phyloP scores from a whole-genome alignment of 108 stramenopile species.

The Nitzschia sp. region DNA sequence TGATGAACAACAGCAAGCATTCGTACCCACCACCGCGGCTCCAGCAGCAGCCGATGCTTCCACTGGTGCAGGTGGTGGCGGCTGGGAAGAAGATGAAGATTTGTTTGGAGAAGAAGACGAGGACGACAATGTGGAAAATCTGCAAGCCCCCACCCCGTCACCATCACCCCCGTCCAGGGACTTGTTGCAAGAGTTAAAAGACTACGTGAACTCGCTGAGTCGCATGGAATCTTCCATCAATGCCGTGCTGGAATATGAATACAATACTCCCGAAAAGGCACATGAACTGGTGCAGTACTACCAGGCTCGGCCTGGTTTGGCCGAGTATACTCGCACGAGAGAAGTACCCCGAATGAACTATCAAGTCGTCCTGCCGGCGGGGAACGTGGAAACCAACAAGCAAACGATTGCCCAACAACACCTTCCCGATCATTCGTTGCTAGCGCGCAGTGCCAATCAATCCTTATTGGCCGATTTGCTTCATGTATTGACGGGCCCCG shows the following conservation, averaged over 20 bases:
- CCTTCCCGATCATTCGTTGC: constrained; percentile 33
- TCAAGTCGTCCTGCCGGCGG: constrained; percentile 53
- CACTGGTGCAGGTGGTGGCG: neutral
- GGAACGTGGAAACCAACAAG: constrained; percentile 46
- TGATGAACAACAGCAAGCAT: constrained; percentile 3
- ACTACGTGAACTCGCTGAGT: constrained; percentile 24
- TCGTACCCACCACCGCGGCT: too few species aligned
- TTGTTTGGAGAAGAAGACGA: constrained; percentile 7
- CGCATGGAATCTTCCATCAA: constrained; percentile 26
- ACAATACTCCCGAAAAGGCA: constrained; percentile 75
- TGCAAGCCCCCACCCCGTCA: too few species aligned
- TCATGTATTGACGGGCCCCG: constrained; percentile 60
- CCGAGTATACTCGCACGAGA: constrained; percentile 75
- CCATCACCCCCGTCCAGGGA: neutral
- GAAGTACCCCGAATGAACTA: constrained; percentile 86
- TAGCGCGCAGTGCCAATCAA: constrained; percentile 76
- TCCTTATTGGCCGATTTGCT: constrained; percentile 80
- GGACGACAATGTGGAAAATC: neutral
- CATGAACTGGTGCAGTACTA: constrained; percentile 76
- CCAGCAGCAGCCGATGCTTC: too few species aligned
- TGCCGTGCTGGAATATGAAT: constrained; percentile 61
- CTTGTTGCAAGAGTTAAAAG: constrained; percentile 15
- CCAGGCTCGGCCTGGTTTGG: constrained; percentile 56
- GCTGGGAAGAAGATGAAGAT: constrained; percentile 34
- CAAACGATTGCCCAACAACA: constrained; percentile 38